A percentile compares a stretch with the other conserved stretches of the same genome.
Conservation (phyloP, 768 basidiomycete genomes). For the Leccinum uliginosum region DNA sequence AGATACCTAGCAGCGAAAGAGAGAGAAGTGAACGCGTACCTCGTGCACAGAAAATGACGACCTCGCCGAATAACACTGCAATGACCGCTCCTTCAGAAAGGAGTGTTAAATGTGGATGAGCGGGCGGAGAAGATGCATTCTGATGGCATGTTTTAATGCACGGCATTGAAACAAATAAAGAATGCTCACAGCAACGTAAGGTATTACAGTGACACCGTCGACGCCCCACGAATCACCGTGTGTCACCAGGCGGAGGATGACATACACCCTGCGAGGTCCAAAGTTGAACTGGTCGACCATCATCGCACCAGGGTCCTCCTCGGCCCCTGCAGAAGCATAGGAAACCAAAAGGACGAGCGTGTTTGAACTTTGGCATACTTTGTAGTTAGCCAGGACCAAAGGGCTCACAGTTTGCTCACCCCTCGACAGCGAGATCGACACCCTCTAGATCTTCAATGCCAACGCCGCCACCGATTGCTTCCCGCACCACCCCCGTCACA, state of each 20-base stretch:
- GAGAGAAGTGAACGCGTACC: conserved; percentile 34
- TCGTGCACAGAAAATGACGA: conserved; percentile 66
- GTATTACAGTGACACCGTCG: conserved; percentile 50
- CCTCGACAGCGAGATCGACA: conserved; percentile 61
- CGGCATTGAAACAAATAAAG: neutral
- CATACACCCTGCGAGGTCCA: conserved; percentile 60
- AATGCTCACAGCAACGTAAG: conserved; percentile 68
- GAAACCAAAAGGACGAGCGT: conserved; percentile 63
- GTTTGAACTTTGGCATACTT: conserved; percentile 36
- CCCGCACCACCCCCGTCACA: conserved; percentile 43
- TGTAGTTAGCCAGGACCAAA: conserved; percentile 1
- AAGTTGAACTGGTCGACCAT: conserved; percentile 35
- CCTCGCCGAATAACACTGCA: conserved; percentile 71
- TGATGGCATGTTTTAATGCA: conserved; percentile 18
- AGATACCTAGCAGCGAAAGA: neutral
- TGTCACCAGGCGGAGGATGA: conserved; percentile 45
- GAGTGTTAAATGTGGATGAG: conserved; percentile 65
- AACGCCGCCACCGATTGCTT: conserved; percentile 44
- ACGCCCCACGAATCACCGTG: conserved; percentile 26
- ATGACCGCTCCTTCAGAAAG: conserved; percentile 56
- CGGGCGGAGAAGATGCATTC: conserved; percentile 66
- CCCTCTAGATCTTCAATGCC: conserved; percentile 65
- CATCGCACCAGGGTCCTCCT: conserved; percentile 37
- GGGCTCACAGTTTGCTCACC: conserved; percentile 33
- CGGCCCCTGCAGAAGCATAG: conserved; percentile 48